phyloP scores from a whole-genome alignment of 257 asterid genomes.

The Jaltomata sinuosa region DNA sequence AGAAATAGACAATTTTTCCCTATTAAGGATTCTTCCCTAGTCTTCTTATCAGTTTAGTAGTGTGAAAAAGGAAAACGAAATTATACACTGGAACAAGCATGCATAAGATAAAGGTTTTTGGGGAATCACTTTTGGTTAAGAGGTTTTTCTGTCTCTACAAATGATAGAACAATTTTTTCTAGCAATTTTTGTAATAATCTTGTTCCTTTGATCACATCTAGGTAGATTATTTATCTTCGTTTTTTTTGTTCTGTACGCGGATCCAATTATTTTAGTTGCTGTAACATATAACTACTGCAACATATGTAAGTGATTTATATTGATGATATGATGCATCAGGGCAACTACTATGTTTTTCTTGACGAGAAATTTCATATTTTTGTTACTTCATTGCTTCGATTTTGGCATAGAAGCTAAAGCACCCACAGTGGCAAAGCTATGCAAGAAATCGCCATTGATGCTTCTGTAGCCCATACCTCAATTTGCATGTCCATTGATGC shows the following conservation, averaged over 20 bases:
- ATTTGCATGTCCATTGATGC: no score
- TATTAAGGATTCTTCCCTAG: conserved; percentile 13
- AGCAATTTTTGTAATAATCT: not conserved
- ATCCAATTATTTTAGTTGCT: not conserved
- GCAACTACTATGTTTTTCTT: not conserved
- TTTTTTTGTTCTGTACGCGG: not conserved
- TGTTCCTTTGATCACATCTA: conserved; percentile 1
- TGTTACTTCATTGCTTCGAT: not conserved
- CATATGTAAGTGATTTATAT: not conserved
- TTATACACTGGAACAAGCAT: conserved; percentile 8
- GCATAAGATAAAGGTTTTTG: conserved; percentile 1
- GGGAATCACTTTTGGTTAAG: conserved; percentile 4
- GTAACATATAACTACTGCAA: not conserved
- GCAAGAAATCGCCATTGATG: not conserved
- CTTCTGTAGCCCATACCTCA: not conserved
- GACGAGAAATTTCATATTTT: not conserved
- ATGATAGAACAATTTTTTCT: not conserved
- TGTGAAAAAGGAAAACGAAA: conserved; percentile 6
- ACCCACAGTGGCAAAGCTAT: not conserved
- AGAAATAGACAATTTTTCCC: conserved; percentile 47
- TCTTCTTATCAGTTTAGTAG: conserved; percentile 1
- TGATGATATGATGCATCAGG: not conserved
- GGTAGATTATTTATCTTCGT: not conserved
- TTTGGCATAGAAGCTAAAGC: not conserved
- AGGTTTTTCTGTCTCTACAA: conserved; percentile 5